Base-by-base conservation (phyloP, 192 early-diverging fungal genomes). In the Rhizophlyctis rosea region DNA sequence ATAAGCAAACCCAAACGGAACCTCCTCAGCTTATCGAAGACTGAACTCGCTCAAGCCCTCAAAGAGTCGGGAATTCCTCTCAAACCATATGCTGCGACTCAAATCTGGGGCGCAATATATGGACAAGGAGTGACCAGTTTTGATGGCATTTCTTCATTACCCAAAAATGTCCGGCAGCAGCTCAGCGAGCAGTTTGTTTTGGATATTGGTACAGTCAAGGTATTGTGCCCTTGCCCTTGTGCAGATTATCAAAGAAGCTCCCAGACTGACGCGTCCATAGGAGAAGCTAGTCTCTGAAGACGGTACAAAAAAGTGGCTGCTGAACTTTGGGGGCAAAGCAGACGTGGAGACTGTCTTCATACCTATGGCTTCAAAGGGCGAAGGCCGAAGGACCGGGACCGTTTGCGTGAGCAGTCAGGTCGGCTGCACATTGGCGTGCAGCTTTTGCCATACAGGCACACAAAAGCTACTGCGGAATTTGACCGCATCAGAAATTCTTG, bases 371-470 rank as follows among this genome's bases (percentile, higher is more conserved):
- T n/a, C 3, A 4, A 30, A 51, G 23, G 54, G 56, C 13, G 29
- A 56, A 56, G 61, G 60, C 4, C 11, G 29, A 21, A 18, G 67
- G 3, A 70, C 80, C 50, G 81, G 84, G 1, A 95, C 90, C 9
- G 72, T 90, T 25, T 95, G 90, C 57, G 80, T 93, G 23, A 88
- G 86, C 30, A 88, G 87, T 24, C 90, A 96, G 57, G 81, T 96
- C 4, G 94, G 91, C 1, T 94, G 92, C 69, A 89, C 89, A 0
- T 61, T 93, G n/a, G 77, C 84, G 1, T 96, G 93, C 55, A 84
- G 70, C 27, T 96, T 96, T 57, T 96, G 94, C 71, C 90, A 91
- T 62, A 95, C 93, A 23, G 93, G 93, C 7, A 95, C 93, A 0
- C 91, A 93, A 66, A 87, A 89, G 54, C 73, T 93, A 51, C 69